Conservation (phyloP, 306 rosid genomes). For the Trifolium dubium region DNA sequence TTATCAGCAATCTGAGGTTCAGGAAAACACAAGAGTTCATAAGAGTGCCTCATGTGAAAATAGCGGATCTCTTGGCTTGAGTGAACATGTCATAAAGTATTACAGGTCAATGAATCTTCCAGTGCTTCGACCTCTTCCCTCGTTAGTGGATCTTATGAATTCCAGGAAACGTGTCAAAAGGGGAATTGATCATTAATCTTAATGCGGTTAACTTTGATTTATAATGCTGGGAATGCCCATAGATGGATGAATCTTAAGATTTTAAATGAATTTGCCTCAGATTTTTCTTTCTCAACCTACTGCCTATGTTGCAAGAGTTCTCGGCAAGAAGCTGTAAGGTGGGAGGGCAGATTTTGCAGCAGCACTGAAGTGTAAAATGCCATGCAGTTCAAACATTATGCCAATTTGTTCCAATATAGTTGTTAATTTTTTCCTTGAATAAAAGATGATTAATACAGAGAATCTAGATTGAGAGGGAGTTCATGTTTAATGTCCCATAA, state of each 20-base stretch:
- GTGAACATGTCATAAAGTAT: conserved; percentile 55
- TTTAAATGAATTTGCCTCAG: conserved; percentile 24
- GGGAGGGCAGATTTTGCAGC: conserved; percentile 32
- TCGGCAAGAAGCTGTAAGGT: conserved; percentile 28
- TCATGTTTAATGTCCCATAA: conserved; percentile 11
- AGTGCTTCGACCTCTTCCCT: conserved; percentile 80
- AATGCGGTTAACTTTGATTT: conserved; percentile 4
- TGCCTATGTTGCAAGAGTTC: neutral
- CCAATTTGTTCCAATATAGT: conserved; percentile 10
- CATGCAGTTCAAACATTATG: neutral
- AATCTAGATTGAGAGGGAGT: neutral
- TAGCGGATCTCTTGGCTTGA: conserved; percentile 60
- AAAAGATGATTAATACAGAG: conserved; percentile 33
- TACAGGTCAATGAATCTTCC: conserved; percentile 75
- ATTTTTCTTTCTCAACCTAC: conserved; percentile 22
- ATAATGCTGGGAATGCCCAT: conserved; percentile 12
- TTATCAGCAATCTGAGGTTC: conserved; percentile 43
- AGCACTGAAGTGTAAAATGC: neutral
- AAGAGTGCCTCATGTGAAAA: conserved; percentile 41
- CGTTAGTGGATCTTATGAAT: conserved; percentile 63
- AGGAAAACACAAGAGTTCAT: conserved; percentile 39
- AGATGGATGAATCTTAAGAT: conserved; percentile 21
- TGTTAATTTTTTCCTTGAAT: conserved; percentile 33
- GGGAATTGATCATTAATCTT: conserved; percentile 39
- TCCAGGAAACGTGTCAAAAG: conserved; percentile 64